A percentile compares a stretch with the other conserved stretches of the same genome.
These are phyloP conservation scores for Lophium mytilinum DNA, from an alignment of 495 filamentous ascomycete species.

Conservation along the genomic window DNA sequence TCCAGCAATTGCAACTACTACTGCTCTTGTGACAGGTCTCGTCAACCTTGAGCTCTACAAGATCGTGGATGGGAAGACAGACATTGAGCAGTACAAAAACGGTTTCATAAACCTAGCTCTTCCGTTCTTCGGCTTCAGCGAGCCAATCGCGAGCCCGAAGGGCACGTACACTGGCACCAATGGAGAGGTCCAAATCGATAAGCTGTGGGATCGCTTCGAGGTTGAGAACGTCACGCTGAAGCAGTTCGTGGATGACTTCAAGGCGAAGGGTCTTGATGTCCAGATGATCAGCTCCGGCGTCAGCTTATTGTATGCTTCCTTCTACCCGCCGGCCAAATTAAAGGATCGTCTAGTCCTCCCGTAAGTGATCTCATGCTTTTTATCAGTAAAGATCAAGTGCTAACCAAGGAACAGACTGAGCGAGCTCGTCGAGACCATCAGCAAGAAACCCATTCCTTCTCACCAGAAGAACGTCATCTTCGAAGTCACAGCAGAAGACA, in stretches of 20 bases:
- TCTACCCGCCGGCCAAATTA: slow-evolving; percentile 80
- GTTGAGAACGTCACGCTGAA: slow-evolving; percentile 74
- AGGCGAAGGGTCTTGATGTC: slow-evolving; percentile 68
- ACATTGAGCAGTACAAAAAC: slow-evolving; percentile 98
- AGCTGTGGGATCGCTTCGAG: slow-evolving; percentile 98
- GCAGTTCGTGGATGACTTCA: slow-evolving; percentile 76
- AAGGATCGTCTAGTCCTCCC: slow-evolving; percentile 68
- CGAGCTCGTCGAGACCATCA: slow-evolving; percentile 77
- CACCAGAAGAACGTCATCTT: slow-evolving; percentile 96
- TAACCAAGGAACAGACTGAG: slow-evolving; percentile 53
- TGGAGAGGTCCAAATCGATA: slow-evolving; percentile 80
- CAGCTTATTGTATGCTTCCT: slow-evolving; percentile 89
- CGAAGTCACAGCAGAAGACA: slow-evolving; percentile 89
- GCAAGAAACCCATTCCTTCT: slow-evolving; percentile 80
- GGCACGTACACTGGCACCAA: slow-evolving; percentile 70
- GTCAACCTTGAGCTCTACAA: slow-evolving; percentile 94
- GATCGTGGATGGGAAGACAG: slow-evolving; percentile 86
- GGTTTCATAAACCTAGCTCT: slow-evolving; percentile 96
- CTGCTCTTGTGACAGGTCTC: slow-evolving; percentile 88
- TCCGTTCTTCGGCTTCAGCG: slow-evolving; percentile 96
- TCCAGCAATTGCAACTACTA: slow-evolving; percentile 96
- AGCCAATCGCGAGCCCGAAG: slow-evolving; percentile 88
- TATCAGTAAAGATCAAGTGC: background rate
- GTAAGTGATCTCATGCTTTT: slow-evolving; percentile 42
- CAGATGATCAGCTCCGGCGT: slow-evolving; percentile 95